Evolutionary conservation across 2,329 filamentous ascomycete genomes (phyloP).

Genomic region (Leptosphaerulina australis): DNA sequence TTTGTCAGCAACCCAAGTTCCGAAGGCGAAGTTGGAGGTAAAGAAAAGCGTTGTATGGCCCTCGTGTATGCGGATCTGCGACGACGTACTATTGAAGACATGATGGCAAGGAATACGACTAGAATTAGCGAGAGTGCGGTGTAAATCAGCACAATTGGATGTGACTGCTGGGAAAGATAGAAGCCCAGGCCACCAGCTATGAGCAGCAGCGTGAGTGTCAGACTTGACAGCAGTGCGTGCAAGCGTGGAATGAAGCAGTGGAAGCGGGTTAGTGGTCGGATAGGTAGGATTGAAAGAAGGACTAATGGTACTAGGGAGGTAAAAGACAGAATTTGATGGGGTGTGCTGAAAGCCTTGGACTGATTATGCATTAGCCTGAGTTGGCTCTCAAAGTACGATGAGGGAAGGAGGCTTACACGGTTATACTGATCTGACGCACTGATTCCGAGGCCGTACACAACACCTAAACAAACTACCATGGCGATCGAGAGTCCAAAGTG

Average conservation of each 20-base stretch:
- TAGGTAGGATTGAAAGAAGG: constrained; percentile 32
- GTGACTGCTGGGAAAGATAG: constrained; percentile 32
- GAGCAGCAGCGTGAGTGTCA: constrained; percentile 35
- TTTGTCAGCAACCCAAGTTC: constrained; percentile 25
- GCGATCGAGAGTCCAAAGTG: constrained; percentile 52
- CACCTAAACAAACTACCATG: constrained; percentile 45
- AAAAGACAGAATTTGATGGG: constrained; percentile 57
- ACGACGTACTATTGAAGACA: constrained; percentile 33
- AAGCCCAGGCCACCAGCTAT: constrained; percentile 45
- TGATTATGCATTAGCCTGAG: constrained; percentile 27
- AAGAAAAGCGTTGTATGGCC: constrained; percentile 11
- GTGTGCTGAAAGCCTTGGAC: constrained; percentile 51
- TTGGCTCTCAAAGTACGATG: not conserved
- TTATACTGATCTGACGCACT: constrained; percentile 50
- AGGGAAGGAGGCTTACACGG: constrained; percentile 40
- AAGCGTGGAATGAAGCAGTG: constrained; percentile 49
- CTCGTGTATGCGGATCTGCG: constrained; percentile 36
- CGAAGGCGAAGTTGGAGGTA: constrained; percentile 30
- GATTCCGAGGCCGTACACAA: constrained; percentile 52
- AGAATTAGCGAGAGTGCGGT: constrained; percentile 11
- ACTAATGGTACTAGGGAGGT: constrained; percentile 54
- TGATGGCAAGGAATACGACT: constrained; percentile 27
- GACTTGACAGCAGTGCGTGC: constrained; percentile 52
- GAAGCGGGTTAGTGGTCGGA: constrained; percentile 40
- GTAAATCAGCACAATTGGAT: constrained; percentile 37